These are phyloP conservation scores for Linnemannia schmuckeri DNA, from an alignment of 192 early-diverging fungal genomes.

Conservation along the genomic window DNA sequence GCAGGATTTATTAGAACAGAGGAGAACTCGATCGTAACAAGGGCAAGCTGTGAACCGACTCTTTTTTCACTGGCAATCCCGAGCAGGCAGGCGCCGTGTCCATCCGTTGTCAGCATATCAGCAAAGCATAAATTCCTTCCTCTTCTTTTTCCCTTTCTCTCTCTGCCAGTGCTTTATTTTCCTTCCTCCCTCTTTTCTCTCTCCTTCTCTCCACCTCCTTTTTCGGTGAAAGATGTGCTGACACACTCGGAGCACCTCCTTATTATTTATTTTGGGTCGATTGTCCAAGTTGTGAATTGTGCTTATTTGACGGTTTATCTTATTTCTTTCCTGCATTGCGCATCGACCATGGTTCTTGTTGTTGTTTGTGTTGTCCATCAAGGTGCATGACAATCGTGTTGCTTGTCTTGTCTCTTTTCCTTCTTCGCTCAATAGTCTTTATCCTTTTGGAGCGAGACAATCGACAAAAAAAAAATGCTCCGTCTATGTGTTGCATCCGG, in stretches of 20 bases:
- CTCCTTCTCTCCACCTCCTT: background rate
- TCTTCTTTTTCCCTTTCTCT: no score
- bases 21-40: background rate
- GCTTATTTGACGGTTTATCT: background rate
- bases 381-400: background rate
- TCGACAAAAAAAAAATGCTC: background rate
- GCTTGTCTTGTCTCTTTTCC: background rate
- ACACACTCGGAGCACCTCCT: background rate
- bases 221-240: background rate
- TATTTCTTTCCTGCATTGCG: background rate
- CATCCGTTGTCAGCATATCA: background rate
- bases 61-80: background rate
- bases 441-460: background rate
- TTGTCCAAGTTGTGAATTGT: background rate
- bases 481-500: background rate
- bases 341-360: constrained; percentile 1
- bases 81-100: background rate
- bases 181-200: background rate
- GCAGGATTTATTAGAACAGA: background rate
- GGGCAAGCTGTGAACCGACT: background rate
- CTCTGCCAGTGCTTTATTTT: background rate
- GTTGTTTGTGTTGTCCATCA: background rate
- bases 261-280: background rate
- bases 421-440: background rate
- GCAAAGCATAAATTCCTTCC: background rate